Percentiles rank a stretch among this genome's conserved stretches.
Evolutionary conservation across 768 basidiomycete species (phyloP).

Genomic region (Pholiota microspora): DNA sequence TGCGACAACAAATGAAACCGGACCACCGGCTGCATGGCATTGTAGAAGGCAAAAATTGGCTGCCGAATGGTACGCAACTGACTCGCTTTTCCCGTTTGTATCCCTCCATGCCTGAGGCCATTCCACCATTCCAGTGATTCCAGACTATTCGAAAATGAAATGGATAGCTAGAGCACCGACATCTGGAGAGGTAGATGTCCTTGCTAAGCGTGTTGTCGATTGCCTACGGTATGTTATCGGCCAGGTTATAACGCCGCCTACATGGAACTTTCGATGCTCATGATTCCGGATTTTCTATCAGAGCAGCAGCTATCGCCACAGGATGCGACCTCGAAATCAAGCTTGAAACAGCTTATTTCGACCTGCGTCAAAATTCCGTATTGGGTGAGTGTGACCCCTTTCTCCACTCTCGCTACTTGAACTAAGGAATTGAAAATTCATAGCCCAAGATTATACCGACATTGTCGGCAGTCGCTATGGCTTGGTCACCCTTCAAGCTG

Average conservation of each 20-base stretch:
- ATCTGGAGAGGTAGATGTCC: slow-evolving; percentile 47
- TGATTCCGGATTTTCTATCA: slow-evolving; percentile 26
- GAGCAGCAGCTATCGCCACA: slow-evolving; percentile 67
- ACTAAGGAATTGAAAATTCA: not conserved
- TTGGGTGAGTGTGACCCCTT: slow-evolving; percentile 39
- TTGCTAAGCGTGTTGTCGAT: slow-evolving; percentile 58
- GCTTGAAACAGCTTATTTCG: slow-evolving; percentile 42
- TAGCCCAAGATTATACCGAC: slow-evolving; percentile 55
- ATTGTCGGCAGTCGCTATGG: slow-evolving; percentile 45
- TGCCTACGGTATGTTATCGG: slow-evolving; percentile 64
- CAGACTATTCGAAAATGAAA: slow-evolving; percentile 74
- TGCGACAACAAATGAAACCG: slow-evolving; percentile 87
- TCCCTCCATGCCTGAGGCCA: slow-evolving; percentile 3
- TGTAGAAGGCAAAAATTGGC: slow-evolving; percentile 66
- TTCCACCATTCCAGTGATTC: slow-evolving; percentile 56
- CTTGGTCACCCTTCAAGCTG: slow-evolving; percentile 27
- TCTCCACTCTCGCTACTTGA: slow-evolving; percentile 1
- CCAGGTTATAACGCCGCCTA: not conserved
- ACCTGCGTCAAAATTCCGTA: slow-evolving; percentile 56
- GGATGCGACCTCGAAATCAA: slow-evolving; percentile 50
- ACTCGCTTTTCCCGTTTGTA: not conserved
- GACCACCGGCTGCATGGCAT: slow-evolving; percentile 78
- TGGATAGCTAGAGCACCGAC: slow-evolving; percentile 75
- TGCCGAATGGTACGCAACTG: slow-evolving; percentile 57
- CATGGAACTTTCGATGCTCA: not conserved